phyloP scores from a whole-genome alignment of 768 basidiomycete genomes.

The Collybia mongolica region DNA sequence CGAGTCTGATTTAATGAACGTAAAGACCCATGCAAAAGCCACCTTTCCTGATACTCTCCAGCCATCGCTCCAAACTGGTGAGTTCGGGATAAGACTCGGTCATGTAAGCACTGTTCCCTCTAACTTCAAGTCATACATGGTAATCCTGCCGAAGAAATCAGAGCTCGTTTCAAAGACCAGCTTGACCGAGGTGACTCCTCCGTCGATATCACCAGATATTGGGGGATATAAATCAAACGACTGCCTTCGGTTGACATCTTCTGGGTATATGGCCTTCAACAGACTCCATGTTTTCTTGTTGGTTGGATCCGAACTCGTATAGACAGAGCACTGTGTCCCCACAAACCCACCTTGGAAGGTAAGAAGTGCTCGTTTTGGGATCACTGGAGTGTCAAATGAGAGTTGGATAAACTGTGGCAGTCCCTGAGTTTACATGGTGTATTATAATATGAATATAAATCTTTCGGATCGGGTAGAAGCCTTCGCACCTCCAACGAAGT shows the following conservation, averaged over 20 bases:
- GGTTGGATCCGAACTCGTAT: constrained; percentile 26
- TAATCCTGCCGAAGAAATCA: constrained; percentile 83
- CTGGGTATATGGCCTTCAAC: constrained; percentile 64
- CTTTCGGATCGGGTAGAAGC: not conserved
- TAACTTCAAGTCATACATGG: constrained; percentile 61
- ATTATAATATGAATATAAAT: not conserved
- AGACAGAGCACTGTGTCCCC: constrained; percentile 60
- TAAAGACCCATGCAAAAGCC: too few relatives aligned
- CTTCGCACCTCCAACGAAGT: constrained; percentile 68
- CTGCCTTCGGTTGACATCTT: constrained; percentile 78
- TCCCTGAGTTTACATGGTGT: constrained; percentile 46
- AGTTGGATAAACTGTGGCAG: constrained; percentile 76
- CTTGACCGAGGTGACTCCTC: constrained; percentile 49
- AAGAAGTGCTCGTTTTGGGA: constrained; percentile 53
- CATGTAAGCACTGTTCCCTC: constrained; percentile 27
- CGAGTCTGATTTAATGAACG: too few relatives aligned
- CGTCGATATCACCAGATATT: constrained; percentile 15
- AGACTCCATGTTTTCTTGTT: constrained; percentile 44
- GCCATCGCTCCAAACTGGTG: too few relatives aligned
- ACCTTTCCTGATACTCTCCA: too few relatives aligned
- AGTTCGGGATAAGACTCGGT: not conserved
- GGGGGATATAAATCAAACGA: constrained; percentile 50
- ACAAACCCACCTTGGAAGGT: constrained; percentile 90
- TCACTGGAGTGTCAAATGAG: constrained; percentile 50
- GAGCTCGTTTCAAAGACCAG: constrained; percentile 80